A percentile compares a stretch with the other conserved stretches of the same genome.
These are phyloP conservation scores for Lagenaria siceraria DNA, from an alignment of 306 rosid genomes.

Conservation along the genomic window DNA sequence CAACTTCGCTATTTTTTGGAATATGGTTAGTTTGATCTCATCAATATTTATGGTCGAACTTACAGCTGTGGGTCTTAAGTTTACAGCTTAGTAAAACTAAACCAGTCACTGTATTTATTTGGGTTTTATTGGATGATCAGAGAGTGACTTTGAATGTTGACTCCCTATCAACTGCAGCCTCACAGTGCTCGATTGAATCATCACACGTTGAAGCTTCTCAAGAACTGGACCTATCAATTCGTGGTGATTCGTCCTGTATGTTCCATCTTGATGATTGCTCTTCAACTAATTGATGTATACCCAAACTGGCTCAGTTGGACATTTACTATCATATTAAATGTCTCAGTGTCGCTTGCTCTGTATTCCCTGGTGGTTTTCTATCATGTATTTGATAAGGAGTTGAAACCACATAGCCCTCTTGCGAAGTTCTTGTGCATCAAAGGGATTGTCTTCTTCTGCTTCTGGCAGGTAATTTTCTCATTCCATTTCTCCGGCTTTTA, in stretches of 20 bases:
- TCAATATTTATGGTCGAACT: neutral
- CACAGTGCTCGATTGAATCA: slow-evolving; percentile 19
- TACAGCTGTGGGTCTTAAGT: neutral
- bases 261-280: slow-evolving; percentile 23
- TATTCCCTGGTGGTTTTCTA: slow-evolving; percentile 23
- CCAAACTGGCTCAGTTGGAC: slow-evolving; percentile 32
- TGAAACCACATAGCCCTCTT: slow-evolving; percentile 24
- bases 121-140: neutral
- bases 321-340: slow-evolving; percentile 22
- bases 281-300: slow-evolving; percentile 19
- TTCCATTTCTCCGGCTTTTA: neutral
- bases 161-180: slow-evolving; percentile 16
- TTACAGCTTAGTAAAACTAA: neutral
- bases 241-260: slow-evolving; percentile 30
- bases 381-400: slow-evolving; percentile 23
- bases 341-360: slow-evolving; percentile 27
- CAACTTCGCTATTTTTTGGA: neutral
- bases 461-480: slow-evolving; percentile 24
- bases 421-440: slow-evolving; percentile 26
- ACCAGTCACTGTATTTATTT: neutral
- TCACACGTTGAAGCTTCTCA: slow-evolving; percentile 25
- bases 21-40: neutral
- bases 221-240: slow-evolving; percentile 27
- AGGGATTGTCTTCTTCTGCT: slow-evolving; percentile 31
- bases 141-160: neutral